phyloP scores from a whole-genome alignment of 371 early-diverging fungal genomes.

The Coemansia sp. region DNA sequence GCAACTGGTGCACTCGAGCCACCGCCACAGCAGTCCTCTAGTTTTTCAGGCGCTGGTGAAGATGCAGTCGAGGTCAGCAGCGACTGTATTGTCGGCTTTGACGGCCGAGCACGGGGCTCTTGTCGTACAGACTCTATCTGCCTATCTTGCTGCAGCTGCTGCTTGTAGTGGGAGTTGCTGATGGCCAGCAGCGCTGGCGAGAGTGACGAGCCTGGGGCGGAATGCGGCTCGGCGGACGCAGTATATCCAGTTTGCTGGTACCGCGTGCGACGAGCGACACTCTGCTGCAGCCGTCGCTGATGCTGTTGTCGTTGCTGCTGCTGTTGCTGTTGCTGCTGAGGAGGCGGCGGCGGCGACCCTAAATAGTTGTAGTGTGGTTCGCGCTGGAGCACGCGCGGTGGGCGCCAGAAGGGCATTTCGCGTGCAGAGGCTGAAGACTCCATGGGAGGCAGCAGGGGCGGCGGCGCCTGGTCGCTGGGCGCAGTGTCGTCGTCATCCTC shows the following conservation, averaged over 20 bases:
- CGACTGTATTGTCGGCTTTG: constrained; percentile 15
- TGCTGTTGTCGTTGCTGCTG: constrained; percentile 2
- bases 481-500: constrained; percentile 10
- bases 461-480: constrained; percentile 23
- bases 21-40: background rate
- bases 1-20: background rate
- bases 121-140: background rate
- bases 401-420: constrained; percentile 49
- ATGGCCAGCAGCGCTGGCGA: constrained; percentile 33
- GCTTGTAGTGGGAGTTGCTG: constrained; percentile 35
- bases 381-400: constrained; percentile 44
- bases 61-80: constrained; percentile 5
- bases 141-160: constrained; percentile 12
- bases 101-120: background rate
- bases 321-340: background rate
- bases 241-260: background rate
- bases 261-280: background rate
- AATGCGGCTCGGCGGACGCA: background rate
- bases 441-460: constrained; percentile 33
- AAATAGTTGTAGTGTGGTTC: constrained; percentile 45
- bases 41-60: background rate
- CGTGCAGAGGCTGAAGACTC: constrained; percentile 7
- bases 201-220: constrained; percentile 9
- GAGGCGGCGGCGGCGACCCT: background rate
- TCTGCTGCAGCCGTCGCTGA: background rate